Evolutionary conservation across 192 early-diverging fungal genomes (phyloP), one percentile per base, ranked within the genome.

Genomic region (Geranomyces michiganensis): DNA sequence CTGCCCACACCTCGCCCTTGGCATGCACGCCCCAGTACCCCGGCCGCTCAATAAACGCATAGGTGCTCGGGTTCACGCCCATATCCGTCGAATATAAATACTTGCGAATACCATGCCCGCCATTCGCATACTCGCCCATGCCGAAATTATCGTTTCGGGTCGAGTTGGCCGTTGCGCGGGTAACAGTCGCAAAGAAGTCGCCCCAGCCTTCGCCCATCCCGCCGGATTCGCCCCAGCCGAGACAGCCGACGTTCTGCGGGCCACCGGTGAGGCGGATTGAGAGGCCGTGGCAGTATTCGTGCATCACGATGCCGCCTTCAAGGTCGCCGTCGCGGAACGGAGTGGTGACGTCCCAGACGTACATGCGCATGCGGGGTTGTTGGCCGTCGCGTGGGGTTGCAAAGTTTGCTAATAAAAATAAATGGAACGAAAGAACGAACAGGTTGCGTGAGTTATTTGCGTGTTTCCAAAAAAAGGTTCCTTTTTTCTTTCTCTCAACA

Each of bases 251-350:
- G 88, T 99, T 96, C 62, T 83, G 80, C 8, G 93, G 94, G 13
- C 96, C 96, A 64, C 96, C 96, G 0, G 94, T 96, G 68, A 98
- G 80, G 27, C 95, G 85, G 33, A 85, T 96, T 17, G 91, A 93
- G 58, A 98, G 91, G 56, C 96, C 96, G 70, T 98, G 96, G 13
- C 91, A 86, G 70, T 91, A 96, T 81, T 98, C 95, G 81, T 98
- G 96, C 61, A 93, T 91, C 32, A 95, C 86, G 75, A 96, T 96
- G 55, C 94, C 94, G 44, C 89, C 89, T 82, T 95, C 94, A 56
- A 97, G 78, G 59, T 94, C 93, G 45, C 92, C 93, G 76, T 98
- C 96, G 33, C 94, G 80, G 70, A 81, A 72, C 8, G 92, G 90
- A 0, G 74, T 67, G 3, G 89, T 88, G 21, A 81, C 74, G 64